These are phyloP conservation scores for Rhizopogon salebrosus DNA, from an alignment of 768 basidiomycete species.

Conservation along the genomic window DNA sequence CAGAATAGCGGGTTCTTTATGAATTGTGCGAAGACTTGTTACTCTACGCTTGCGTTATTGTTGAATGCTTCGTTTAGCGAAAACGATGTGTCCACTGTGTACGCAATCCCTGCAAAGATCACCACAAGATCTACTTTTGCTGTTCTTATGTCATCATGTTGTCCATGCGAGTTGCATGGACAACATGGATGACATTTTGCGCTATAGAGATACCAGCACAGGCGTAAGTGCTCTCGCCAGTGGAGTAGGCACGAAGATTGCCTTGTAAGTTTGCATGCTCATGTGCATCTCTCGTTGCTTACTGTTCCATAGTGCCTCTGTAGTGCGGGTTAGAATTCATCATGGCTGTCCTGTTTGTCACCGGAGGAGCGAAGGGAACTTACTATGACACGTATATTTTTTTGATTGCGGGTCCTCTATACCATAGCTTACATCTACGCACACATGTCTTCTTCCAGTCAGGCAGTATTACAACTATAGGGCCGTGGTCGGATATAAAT, in stretches of 20 bases:
- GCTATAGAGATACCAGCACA: constrained; percentile 51
- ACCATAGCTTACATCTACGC: neutral
- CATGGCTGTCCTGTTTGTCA: constrained; percentile 80
- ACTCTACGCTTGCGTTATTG: neutral
- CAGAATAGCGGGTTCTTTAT: constrained; percentile 81
- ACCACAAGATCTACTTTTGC: constrained; percentile 55
- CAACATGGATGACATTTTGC: constrained; percentile 59
- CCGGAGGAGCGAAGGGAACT: constrained; percentile 47
- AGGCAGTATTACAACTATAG: no score
- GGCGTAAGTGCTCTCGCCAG: constrained; percentile 31
- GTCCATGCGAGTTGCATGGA: constrained; percentile 77
- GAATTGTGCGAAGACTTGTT: constrained; percentile 48
- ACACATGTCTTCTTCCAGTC: neutral
- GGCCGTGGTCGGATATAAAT: no score
- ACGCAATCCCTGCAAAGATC: constrained; percentile 48
- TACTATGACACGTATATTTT: constrained; percentile 13
- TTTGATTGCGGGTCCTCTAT: neutral
- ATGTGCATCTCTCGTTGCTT: constrained; percentile 2
- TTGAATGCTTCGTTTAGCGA: constrained; percentile 37
- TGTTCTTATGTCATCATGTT: constrained; percentile 86
- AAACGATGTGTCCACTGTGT: constrained; percentile 66
- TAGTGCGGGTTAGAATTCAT: constrained; percentile 56
- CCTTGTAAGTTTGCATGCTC: constrained; percentile 54
- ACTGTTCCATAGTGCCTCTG: constrained; percentile 50
- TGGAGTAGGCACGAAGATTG: constrained; percentile 66